Evolutionary conservation across 1,139 yeast genomes (phyloP).

Genomic region (Pichia sp.): DNA sequence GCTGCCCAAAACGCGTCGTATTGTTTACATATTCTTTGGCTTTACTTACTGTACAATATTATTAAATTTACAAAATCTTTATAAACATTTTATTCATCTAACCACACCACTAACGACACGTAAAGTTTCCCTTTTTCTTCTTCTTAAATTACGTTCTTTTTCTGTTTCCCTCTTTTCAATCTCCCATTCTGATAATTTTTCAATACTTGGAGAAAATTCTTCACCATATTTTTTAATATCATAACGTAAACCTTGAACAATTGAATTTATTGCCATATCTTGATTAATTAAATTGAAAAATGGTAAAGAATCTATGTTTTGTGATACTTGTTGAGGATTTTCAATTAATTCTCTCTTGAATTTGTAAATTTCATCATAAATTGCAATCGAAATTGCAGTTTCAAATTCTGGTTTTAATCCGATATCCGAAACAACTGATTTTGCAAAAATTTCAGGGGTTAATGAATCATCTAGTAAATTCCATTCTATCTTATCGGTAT

Average conservation of each 20-base stretch:
- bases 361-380: constrained; percentile 72
- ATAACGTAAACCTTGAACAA: constrained; percentile 53
- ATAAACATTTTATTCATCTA: background rate
- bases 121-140: constrained; percentile 87
- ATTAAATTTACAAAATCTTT: background rate
- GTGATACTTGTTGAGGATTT: constrained; percentile 48
- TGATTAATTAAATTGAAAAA: constrained; percentile 41
- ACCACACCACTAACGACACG: constrained; percentile 31
- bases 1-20: background rate
- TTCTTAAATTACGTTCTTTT: constrained; percentile 83
- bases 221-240: constrained; percentile 58
- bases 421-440: constrained; percentile 72
- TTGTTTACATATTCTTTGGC: background rate
- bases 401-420: constrained; percentile 81
- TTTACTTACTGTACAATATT: background rate
- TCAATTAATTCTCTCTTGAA: constrained; percentile 83
- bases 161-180: constrained; percentile 93
- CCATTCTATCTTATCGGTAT: constrained; percentile 95
- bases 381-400: constrained; percentile 83
- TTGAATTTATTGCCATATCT: constrained; percentile 16
- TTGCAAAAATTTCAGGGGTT: constrained; percentile 83
- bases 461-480: constrained; percentile 59
- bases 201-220: constrained; percentile 87
- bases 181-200: constrained; percentile 82
- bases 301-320: constrained; percentile 30